phyloP scores from a whole-genome alignment of 352 stramenopile genomes.

The Pythium oligandrum region DNA sequence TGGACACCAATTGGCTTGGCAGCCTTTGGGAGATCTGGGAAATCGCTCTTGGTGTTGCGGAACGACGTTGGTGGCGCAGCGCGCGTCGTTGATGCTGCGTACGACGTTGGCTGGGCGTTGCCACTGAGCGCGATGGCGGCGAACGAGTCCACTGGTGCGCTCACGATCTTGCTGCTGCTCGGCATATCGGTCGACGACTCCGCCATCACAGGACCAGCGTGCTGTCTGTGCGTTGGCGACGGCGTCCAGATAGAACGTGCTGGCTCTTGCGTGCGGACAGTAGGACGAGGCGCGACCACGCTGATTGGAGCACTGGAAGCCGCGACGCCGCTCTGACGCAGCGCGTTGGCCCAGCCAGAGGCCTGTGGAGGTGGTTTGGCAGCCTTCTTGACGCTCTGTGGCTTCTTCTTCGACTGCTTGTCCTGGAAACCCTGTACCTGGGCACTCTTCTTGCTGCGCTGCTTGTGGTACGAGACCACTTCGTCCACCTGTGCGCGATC shows the following conservation, averaged over 20 bases:
- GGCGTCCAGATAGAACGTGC: neutral
- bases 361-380: conserved; percentile 32
- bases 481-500: conserved; percentile 58
- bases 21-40: conserved; percentile 65
- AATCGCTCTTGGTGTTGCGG: conserved; percentile 63
- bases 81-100: conserved; percentile 30
- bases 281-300: neutral
- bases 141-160: conserved; percentile 45
- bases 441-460: conserved; percentile 32
- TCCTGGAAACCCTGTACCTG: conserved; percentile 43
- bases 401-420: conserved; percentile 31
- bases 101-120: conserved; percentile 21
- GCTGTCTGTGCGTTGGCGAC: neutral
- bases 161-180: conserved; percentile 61
- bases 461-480: conserved; percentile 60
- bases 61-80: conserved; percentile 27
- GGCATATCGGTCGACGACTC: conserved; percentile 21
- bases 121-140: conserved; percentile 28
- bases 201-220: conserved; percentile 4
- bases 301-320: conserved; percentile 3
- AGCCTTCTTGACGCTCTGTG: conserved; percentile 22
- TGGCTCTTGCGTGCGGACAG: neutral
- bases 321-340: conserved; percentile 60
- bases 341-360: conserved; percentile 65
- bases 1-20: conserved; percentile 56